Base-by-base conservation (phyloP, 2,329 filamentous ascomycete genomes). In the Ophiosphaerella korrae region DNA sequence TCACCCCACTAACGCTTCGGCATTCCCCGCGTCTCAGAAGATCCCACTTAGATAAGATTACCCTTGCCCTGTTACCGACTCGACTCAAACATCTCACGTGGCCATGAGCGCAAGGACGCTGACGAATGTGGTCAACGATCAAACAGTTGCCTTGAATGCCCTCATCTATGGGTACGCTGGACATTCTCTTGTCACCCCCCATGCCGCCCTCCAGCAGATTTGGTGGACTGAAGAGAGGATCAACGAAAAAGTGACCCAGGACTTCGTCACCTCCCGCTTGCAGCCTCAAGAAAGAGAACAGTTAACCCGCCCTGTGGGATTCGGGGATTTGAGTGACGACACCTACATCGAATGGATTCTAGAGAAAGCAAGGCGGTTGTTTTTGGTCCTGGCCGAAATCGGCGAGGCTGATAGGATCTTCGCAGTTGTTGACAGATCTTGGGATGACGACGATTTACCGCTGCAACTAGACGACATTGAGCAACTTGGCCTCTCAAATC, bases 321-420 rank as follows among this genome's bases (percentile, higher is more conserved):
- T 90, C 69, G 88, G 88, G 26, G 85, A 86, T 61, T 68, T 84
- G 49, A 90, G 88, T 3, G 85, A 90, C 69, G 83, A 87, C 55
- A 90, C 88, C 1, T 92, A 92, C 68, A 86, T 88, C 78, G 88
- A 91, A 67, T 90, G 88, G 86, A 90, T 92, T 50, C 75, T 88
- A 40, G 77, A 83, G 48, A 87, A 86, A 61, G 86, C 87, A 6
- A 86, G 85, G 64, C 81, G 85, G 40, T 78, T 91, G 34, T 92
- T 91, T 64, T 77, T 92, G 40, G 85, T 90, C 34, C 77, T 92
- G 23, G 79, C 85, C 46, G 88, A 91, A 62, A 76, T 90, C 21
- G 86, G 85, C 29, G 80, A 88, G 9, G 83, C 88, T 0, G 86
- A 89, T 60, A 86, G 88, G 68, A 90, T 92, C 53, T 92, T 92